Evolutionary conservation across 2,329 filamentous ascomycete genomes (phyloP).

Genomic region (Beauveria rudraprayagi): DNA sequence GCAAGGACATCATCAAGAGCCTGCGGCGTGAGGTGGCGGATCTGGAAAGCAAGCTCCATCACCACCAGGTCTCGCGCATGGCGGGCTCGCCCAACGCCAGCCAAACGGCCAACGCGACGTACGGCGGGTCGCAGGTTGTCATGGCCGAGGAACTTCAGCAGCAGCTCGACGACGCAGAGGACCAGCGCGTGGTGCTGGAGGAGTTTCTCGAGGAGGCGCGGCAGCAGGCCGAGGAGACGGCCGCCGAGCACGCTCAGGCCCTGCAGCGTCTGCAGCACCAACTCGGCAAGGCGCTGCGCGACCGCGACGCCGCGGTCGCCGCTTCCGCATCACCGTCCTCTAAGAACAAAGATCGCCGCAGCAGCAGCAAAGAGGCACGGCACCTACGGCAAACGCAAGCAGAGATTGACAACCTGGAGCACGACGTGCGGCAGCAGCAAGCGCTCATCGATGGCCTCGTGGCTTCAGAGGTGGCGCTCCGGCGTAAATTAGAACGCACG

Average conservation of each 20-base stretch:
- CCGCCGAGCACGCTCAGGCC: constrained; percentile 34
- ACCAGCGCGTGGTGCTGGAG: constrained; percentile 50
- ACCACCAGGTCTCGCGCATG: constrained; percentile 47
- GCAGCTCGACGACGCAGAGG: constrained; percentile 49
- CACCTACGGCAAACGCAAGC: constrained; percentile 57
- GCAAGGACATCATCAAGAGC: constrained; percentile 53
- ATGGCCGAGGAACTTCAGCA: constrained; percentile 39
- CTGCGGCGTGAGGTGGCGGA: constrained; percentile 59
- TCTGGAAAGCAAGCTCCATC: constrained; percentile 59
- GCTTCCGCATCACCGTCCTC: constrained; percentile 11
- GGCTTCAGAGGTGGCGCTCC: constrained; percentile 50
- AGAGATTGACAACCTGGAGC: constrained; percentile 60
- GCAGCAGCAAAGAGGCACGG: constrained; percentile 44
- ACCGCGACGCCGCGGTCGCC: constrained; percentile 29
- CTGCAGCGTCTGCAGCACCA: constrained; percentile 39
- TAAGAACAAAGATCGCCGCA: constrained; percentile 24
- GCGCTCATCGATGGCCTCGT: constrained; percentile 51
- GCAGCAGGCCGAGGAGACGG: constrained; percentile 40
- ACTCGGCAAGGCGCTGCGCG: constrained; percentile 42
- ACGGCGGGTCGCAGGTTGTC: constrained; percentile 1
- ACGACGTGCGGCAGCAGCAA: constrained; percentile 63
- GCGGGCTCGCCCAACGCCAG: constrained; percentile 22
- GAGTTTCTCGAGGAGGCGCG: constrained; percentile 49
- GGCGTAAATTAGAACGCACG: constrained; percentile 60
- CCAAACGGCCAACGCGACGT: constrained; percentile 12